Evolutionary conservation across 805 yeast genomes (phyloP).

Genomic region (Barnettozyma sucrosica): DNA sequence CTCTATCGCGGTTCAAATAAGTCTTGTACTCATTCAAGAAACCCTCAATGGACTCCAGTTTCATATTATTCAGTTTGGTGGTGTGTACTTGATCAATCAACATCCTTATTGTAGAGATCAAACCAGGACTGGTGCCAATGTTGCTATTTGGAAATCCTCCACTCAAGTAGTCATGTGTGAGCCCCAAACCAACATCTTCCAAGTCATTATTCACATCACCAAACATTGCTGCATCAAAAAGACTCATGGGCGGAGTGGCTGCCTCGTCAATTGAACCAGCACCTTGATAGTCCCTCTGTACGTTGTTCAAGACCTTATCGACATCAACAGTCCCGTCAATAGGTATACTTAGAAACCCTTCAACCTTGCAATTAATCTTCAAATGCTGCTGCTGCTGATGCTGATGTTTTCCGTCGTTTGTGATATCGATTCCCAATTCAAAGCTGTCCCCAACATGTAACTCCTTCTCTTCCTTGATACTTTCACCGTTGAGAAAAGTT

Average conservation of each 20-base stretch:
- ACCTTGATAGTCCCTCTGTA: slow-evolving; percentile 5
- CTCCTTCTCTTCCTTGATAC: slow-evolving; percentile 55
- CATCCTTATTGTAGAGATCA: slow-evolving; percentile 50
- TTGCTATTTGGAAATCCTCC: slow-evolving; percentile 58
- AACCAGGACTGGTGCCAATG: slow-evolving; percentile 48
- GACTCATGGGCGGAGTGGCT: slow-evolving; percentile 24
- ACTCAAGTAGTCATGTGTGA: slow-evolving; percentile 40
- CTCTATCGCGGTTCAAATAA: slow-evolving; percentile 9
- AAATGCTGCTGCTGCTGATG: slow-evolving; percentile 59
- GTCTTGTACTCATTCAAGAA: slow-evolving; percentile 47
- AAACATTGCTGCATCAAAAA: slow-evolving; percentile 56
- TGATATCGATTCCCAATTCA: slow-evolving; percentile 91
- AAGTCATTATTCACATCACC: slow-evolving; percentile 46
- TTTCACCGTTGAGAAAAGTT: slow-evolving; percentile 76
- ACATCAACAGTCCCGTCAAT: slow-evolving; percentile 27
- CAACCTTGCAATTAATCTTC: slow-evolving; percentile 80
- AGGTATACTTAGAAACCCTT: slow-evolving; percentile 53
- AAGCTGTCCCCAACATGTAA: slow-evolving; percentile 76
- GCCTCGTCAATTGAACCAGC: slow-evolving; percentile 12
- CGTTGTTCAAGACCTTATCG: slow-evolving; percentile 8
- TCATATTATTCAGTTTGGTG: slow-evolving; percentile 53
- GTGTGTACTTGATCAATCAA: slow-evolving; percentile 50
- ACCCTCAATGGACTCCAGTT: slow-evolving; percentile 46
- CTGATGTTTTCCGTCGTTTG: slow-evolving; percentile 39
- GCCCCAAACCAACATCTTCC: slow-evolving; percentile 46